phyloP scores from a whole-genome alignment of 495 filamentous ascomycete species.

The Halenospora varia region DNA sequence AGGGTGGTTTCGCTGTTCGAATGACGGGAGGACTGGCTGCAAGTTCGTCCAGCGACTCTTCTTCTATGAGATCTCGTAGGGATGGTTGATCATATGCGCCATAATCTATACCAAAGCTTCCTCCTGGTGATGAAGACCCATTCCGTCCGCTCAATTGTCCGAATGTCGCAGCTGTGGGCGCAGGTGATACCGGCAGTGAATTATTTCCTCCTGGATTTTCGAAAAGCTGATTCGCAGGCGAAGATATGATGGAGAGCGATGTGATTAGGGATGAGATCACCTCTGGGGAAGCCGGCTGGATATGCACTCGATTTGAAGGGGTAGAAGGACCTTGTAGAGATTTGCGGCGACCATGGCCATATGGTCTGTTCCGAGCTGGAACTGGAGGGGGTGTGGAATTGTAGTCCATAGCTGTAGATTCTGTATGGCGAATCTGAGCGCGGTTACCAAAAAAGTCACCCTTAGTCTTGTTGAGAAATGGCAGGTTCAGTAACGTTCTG shows the following conservation, averaged over 20 bases:
- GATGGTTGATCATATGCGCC: slow-evolving; percentile 49
- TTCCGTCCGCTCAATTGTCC: slow-evolving; percentile 8
- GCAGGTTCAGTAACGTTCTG: slow-evolving; percentile 8
- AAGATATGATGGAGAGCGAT: slow-evolving; percentile 81
- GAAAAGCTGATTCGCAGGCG: slow-evolving; percentile 68
- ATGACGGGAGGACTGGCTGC: slow-evolving; percentile 80
- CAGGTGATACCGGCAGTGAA: slow-evolving; percentile 21
- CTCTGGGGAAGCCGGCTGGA: slow-evolving; percentile 75
- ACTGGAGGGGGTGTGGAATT: slow-evolving; percentile 27
- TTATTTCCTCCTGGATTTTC: slow-evolving; percentile 43
- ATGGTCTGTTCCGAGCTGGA: slow-evolving; percentile 27
- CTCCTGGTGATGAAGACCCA: slow-evolving; percentile 32
- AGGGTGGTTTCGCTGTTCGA: slow-evolving; percentile 79
- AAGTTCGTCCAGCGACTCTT: slow-evolving; percentile 50
- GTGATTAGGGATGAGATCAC: slow-evolving; percentile 93
- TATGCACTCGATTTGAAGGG: slow-evolving; percentile 37
- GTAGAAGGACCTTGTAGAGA: slow-evolving; percentile 32
- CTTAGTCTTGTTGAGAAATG: slow-evolving; percentile 5
- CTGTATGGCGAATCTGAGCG: slow-evolving; percentile 6
- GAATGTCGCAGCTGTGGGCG: slow-evolving; percentile 16
- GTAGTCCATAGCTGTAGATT: slow-evolving; percentile 13
- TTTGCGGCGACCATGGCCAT: slow-evolving; percentile 32
- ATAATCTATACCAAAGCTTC: slow-evolving; percentile 71
- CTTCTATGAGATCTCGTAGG: slow-evolving; percentile 56
- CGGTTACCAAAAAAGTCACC: not conserved